Evolutionary conservation across 2,329 filamentous ascomycete genomes (phyloP), one percentile per base, ranked within the genome.

Genomic region (Sarocladium brachiariae): DNA sequence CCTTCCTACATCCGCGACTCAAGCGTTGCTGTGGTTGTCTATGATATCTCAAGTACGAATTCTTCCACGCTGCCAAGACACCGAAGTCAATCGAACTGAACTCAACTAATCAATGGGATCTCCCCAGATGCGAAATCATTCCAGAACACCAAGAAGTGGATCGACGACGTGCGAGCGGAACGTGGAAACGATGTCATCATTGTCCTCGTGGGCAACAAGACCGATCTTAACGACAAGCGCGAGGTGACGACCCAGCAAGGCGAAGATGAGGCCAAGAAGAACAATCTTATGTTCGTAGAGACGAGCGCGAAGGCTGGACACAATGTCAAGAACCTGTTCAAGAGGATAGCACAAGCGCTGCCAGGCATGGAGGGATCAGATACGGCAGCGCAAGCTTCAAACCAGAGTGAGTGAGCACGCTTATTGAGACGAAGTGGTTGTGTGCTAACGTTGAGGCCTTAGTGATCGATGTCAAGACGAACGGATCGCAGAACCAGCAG

Each of bases 91-190:
- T n/a, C n/a, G n/a, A n/a, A n/a, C n/a, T 18, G 9, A 39, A 8
- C 19, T 11, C 39, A 6, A 51, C 50, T 43, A 19, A 47, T 27
- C 16, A 18, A 18, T 2, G 4, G 27, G 47, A 31, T 19, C 19
- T 39, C 46, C 18, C 30, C 60, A 88, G 84, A 93, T 69, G 86
- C 87, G 56, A 96, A 97, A 72, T 95, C 90, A 21, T 99, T 99
- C 76, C 87, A 96, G 67, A 96, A 99, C 72, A 99, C 93, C 50
- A 84, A 91, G 64, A 99, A 99, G 78, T 99, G 95, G 93, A 95
- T 99, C 58, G 93, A 99, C 66, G 93, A 99, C 65, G 93, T 99
- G 52, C 83, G 93, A 55, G 92, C 91, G 49, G 93, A 99, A 75
- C 83, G 93, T 63, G 93, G 93, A 49, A 96, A 95, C 75, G 93